Base-by-base conservation (phyloP, 2,329 filamentous ascomycete species). In the Fusarium sterilihyphosum region DNA sequence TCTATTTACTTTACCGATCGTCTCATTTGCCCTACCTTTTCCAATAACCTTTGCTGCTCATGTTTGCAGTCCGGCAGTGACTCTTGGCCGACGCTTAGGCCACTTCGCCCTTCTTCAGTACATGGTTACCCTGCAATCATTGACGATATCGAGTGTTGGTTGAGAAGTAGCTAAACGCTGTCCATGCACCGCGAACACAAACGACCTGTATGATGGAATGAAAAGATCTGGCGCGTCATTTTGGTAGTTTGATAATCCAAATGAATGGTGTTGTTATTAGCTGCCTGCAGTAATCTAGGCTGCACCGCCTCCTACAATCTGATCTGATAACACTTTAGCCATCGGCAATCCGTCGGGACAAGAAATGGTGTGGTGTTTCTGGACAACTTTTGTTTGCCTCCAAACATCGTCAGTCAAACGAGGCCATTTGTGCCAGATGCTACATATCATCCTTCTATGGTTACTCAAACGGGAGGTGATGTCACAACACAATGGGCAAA, bases 361-460 rank as follows among this genome's bases (percentile, higher is more conserved):
- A 22, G 1, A 46, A 26, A 13, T 46, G 6, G 5, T 26, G 12
- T 3, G 16, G n/a, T 18, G 16, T 24, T 24, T 29, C 20, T 14
- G 18, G 18, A 24, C 4, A 29, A 1, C 8, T 29, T 20, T 22
- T 26, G 18, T 0, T 29, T 10, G 9, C 5, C 12, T 4, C 4
- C 18, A 29, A 47, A 22, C 12, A 0, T 10, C 14, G 2, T 46
- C 4, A 7, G 3, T 26, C 11, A 4, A 26, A 18, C 11, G 6
- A 12, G 2, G 24, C 11, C 11, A 40, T 22, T 22, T 1, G 12
- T 22, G 0, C 20, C 11, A 22, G 22, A 0, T 3, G 0, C 20
- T 11, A 22, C 20, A 22, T 13, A 22, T 14, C 1, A 22, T 41
- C 12, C 12, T 13, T 6, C 11, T n/a, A n/a, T n/a, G 4, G 13